Evolutionary conservation across 306 rosid genomes (phyloP).

Genomic region (Luffa acutangula): DNA sequence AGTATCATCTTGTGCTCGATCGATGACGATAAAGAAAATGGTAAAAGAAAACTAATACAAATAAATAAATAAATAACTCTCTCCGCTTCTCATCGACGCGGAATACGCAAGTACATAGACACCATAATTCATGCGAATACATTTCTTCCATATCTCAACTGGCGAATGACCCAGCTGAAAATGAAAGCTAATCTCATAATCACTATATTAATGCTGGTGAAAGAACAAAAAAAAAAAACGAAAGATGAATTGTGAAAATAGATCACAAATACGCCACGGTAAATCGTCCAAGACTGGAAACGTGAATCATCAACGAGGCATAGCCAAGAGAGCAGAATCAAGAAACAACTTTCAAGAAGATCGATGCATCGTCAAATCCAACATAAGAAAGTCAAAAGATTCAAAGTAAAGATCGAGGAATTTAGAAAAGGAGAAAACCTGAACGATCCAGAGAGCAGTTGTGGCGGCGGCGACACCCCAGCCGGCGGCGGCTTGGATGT

Average conservation of each 20-base stretch:
- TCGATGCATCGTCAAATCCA: background rate
- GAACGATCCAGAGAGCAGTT: slow-evolving; percentile 11
- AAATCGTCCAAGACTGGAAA: background rate
- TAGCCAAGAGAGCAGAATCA: background rate
- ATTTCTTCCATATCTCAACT: background rate
- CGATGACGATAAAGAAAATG: background rate
- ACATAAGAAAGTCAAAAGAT: background rate
- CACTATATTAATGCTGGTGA: background rate
- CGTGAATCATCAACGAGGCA: background rate
- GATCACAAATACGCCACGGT: background rate
- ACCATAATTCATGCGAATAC: background rate
- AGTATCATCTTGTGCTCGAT: background rate
- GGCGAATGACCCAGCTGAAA: background rate
- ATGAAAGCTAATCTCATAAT: background rate
- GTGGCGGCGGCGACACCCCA: slow-evolving; percentile 75
- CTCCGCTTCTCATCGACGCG: background rate
- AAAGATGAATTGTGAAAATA: background rate
- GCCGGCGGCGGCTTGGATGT: slow-evolving; percentile 60
- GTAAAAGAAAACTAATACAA: background rate
- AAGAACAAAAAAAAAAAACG: background rate
- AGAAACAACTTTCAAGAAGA: background rate
- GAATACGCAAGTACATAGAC: background rate
- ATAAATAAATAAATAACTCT: background rate
- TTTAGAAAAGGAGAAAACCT: background rate
- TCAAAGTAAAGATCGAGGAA: background rate